Percentiles rank a stretch among this genome's conserved stretches.
Conservation (phyloP, 148 eudicot species). For the Nepenthes mirabilis region DNA sequence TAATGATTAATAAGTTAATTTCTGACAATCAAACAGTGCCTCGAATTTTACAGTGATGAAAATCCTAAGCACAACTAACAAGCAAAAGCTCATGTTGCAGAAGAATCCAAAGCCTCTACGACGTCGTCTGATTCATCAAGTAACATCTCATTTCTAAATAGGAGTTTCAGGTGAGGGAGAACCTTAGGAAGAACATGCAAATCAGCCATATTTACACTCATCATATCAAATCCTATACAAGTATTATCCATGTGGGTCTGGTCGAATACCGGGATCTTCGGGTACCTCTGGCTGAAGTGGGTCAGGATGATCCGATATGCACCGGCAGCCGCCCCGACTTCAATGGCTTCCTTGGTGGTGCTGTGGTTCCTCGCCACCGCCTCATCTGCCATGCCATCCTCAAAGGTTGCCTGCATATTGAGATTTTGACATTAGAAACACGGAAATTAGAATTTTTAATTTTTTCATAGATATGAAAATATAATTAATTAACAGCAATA, state of each 20-base stretch:
- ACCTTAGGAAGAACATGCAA: constrained; percentile 61
- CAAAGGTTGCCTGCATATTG: constrained; percentile 79
- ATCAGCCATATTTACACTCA: constrained; percentile 88
- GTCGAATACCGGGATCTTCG: constrained; percentile 83
- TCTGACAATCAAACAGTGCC: no score
- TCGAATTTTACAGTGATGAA: no score
- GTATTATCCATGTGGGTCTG: constrained; percentile 70
- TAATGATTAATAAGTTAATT: no score
- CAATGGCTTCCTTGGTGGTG: constrained; percentile 82
- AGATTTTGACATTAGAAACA: no score
- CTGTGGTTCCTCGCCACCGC: constrained; percentile 93
- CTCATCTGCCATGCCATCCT: constrained; percentile 73
- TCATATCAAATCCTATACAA: constrained; percentile 83
- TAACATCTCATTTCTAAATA: constrained; percentile 57
- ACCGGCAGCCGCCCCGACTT: constrained; percentile 68
- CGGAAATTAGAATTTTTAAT: no score
- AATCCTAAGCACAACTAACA: no score
- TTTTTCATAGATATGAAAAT: no score
- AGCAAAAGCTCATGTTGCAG: neutral
- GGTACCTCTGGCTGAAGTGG: constrained; percentile 95
- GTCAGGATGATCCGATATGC: constrained; percentile 81
- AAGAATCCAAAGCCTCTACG: constrained; percentile 19
- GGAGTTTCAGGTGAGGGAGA: constrained; percentile 61
- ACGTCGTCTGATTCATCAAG: constrained; percentile 61
- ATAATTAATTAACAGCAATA: no score